Base-by-base conservation (phyloP, 2,329 filamentous ascomycete species). In the Stagonosporopsis tanaceti region DNA sequence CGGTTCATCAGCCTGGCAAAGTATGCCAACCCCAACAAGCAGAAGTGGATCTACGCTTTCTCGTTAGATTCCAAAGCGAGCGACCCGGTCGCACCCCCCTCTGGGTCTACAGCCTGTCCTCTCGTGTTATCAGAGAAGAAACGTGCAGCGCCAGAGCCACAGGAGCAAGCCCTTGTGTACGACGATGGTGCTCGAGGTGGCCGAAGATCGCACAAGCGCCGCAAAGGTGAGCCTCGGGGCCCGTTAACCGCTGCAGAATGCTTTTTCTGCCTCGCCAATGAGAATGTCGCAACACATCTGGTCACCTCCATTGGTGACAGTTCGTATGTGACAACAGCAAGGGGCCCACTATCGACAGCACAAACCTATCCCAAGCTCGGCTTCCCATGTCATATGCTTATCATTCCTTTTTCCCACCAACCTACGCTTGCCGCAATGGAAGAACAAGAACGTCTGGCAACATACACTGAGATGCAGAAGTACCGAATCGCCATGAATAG, bases 211-310 rank as follows among this genome's bases (percentile, higher is more conserved):
- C 66, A 76, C 61, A 81, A 81, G 59, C 72, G 77, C 30, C 70
- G 69, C 28, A 71, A 74, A 53, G 69, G 67, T 35, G 71, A 73
- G 42, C 54, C 56, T 32, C 67, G 68, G 38, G 71, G 75, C 5
- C 77, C 79, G 4, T 68, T 78, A 17, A 68, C 68, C 0, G 92
- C 92, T 2, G 88, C 89, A 50, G 85, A 89, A 69, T 99, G 95
- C 79, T 99, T 95, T 81, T 98, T 99, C 80, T 99, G 95, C 73
- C 84, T 99, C 11, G 93, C 92, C 6, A 97, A 96, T 75, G 87
- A 90, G 6, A 90, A 89, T 59, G 81, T 95, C 41, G 90, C 91
- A 50, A 89, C 89, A 1, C 94, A 99, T 77, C 90, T 99, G 77
- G 89, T 97, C 68, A 90, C 90, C 63, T 93, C 90, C 25, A 94